phyloP scores from a whole-genome alignment of 192 early-diverging fungal genomes.

The Dissophora globulifera region DNA sequence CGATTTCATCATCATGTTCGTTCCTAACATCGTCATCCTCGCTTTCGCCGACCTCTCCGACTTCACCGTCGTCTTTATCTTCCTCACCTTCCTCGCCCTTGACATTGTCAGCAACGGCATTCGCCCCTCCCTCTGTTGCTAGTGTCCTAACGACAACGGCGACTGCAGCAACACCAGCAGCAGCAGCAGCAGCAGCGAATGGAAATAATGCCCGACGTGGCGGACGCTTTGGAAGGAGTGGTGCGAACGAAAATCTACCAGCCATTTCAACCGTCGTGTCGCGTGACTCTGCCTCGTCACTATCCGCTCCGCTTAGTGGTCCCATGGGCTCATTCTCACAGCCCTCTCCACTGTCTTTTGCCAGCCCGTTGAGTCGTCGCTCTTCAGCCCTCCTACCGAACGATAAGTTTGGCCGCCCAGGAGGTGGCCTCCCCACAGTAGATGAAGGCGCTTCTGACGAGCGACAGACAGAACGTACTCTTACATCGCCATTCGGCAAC shows the following conservation, averaged over 20 bases:
- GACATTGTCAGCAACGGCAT: background rate
- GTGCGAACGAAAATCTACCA: background rate
- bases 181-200: background rate
- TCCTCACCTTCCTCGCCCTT: constrained; percentile 3
- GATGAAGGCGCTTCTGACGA: constrained; percentile 29
- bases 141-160: too few relatives aligned
- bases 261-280: constrained; percentile 16
- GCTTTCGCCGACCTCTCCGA: constrained; percentile 20
- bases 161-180: background rate
- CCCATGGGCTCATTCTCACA: constrained; percentile 1
- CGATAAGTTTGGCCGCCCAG: constrained; percentile 32
- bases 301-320: constrained; percentile 6
- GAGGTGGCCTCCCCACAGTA: constrained; percentile 37
- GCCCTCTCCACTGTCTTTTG: constrained; percentile 8
- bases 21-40: constrained; percentile 38
- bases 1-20: constrained; percentile 29
- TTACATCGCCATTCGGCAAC: background rate
- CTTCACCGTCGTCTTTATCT: constrained; percentile 17
- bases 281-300: constrained; percentile 1
- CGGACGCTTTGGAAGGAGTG: background rate
- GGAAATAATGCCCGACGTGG: too few relatives aligned
- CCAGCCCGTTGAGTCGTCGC: constrained; percentile 39
- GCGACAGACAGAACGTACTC: background rate
- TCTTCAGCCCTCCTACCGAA: constrained; percentile 27
- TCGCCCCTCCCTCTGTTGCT: background rate